Evolutionary conservation across 768 basidiomycete genomes (phyloP).

Genomic region (Coprinopsis marcescibilis): DNA sequence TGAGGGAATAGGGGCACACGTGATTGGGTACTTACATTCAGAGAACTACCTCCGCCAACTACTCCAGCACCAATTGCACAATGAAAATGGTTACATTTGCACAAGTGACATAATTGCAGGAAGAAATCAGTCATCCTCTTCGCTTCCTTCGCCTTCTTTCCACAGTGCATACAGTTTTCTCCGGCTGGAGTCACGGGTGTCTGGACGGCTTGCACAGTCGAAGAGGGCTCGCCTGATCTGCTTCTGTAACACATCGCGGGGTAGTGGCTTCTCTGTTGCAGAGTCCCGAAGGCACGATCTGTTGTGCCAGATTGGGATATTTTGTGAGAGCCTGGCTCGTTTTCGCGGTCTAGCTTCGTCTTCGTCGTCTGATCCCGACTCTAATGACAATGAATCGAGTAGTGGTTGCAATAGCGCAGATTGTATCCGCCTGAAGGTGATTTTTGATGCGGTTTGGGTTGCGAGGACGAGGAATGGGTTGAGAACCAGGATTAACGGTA

Average conservation of each 20-base stretch:
- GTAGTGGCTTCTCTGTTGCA: conserved; percentile 30
- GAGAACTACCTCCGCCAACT: no score
- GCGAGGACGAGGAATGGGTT: conserved; percentile 69
- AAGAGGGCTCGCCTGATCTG: conserved; percentile 62
- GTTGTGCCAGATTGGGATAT: conserved; percentile 37
- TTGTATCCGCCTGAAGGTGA: conserved; percentile 71
- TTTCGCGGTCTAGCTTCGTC: conserved; percentile 35
- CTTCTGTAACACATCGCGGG: conserved; percentile 36
- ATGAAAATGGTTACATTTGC: background rate
- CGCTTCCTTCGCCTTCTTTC: conserved; percentile 49
- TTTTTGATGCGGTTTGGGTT: conserved; percentile 56
- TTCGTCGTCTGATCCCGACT: conserved; percentile 31
- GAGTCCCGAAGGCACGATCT: conserved; percentile 50
- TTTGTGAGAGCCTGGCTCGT: conserved; percentile 37
- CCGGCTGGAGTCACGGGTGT: conserved; percentile 74
- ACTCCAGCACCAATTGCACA: no score
- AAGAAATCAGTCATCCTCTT: conserved; percentile 19
- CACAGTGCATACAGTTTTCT: conserved; percentile 78
- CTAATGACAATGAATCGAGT: conserved; percentile 43
- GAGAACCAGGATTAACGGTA: conserved; percentile 29
- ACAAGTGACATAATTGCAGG: background rate
- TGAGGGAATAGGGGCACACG: no score
- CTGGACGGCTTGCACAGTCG: conserved; percentile 63
- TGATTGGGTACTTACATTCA: no score
- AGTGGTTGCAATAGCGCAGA: conserved; percentile 66